Percentiles rank a stretch among this genome's conserved stretches.
Evolutionary conservation across 2,329 filamentous ascomycete species (phyloP).

Genomic region (Didymella keratinophila): DNA sequence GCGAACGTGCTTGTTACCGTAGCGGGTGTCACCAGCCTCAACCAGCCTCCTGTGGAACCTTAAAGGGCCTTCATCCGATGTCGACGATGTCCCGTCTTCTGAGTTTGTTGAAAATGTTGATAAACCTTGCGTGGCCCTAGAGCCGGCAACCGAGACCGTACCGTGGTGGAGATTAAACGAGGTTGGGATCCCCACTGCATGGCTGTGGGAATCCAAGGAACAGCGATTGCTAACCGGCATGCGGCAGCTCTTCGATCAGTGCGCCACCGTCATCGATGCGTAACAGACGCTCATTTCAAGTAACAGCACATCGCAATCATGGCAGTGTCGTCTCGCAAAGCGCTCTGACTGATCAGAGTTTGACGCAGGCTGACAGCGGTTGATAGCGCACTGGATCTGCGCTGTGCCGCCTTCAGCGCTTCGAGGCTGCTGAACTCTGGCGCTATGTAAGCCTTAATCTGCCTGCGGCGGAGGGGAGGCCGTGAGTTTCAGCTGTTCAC

Average conservation of each 20-base stretch:
- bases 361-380: slow-evolving; percentile 10
- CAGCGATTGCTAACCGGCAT: not conserved
- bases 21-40: slow-evolving; percentile 12
- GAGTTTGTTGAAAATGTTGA: slow-evolving; percentile 3
- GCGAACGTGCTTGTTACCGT: slow-evolving; percentile 4
- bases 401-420: slow-evolving; percentile 36
- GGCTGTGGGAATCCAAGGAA: slow-evolving; percentile 12
- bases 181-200: slow-evolving; percentile 18
- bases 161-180: slow-evolving; percentile 20
- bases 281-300: slow-evolving; percentile 14
- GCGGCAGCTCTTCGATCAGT: slow-evolving; percentile 16
- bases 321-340: slow-evolving; percentile 16
- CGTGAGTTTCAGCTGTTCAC: slow-evolving; percentile 17
- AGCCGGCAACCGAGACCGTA: slow-evolving; percentile 15
- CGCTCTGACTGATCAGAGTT: slow-evolving; percentile 6
- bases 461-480: slow-evolving; percentile 15
- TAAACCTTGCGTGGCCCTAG: slow-evolving; percentile 3
- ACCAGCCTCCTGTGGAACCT: not conserved
- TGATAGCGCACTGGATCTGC: slow-evolving; percentile 12
- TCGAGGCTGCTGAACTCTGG: slow-evolving; percentile 23
- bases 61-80: not conserved
- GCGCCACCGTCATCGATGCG: slow-evolving; percentile 21
- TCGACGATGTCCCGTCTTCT: not conserved
- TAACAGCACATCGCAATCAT: slow-evolving; percentile 11
- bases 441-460: slow-evolving; percentile 15